phyloP scores from a whole-genome alignment of 2,329 filamentous ascomycete genomes.

The Aspergillus phoenicis region DNA sequence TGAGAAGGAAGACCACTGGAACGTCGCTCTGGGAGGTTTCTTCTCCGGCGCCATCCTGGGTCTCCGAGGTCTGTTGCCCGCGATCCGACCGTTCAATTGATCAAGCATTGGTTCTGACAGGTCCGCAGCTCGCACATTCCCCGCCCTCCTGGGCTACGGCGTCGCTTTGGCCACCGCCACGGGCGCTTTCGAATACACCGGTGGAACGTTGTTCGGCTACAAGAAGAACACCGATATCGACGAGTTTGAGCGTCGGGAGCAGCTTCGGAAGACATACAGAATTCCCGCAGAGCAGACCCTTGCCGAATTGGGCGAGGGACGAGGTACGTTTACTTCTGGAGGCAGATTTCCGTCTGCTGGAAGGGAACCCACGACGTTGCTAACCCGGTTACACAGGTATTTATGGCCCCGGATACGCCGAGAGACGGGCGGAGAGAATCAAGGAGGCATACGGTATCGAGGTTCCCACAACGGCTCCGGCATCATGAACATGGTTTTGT shows the following conservation, averaged over 20 bases:
- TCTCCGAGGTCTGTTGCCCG: conserved; percentile 62
- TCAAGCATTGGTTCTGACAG: conserved; percentile 18
- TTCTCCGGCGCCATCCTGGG: conserved; percentile 73
- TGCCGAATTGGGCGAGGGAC: conserved; percentile 78
- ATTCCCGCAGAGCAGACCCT: conserved; percentile 78
- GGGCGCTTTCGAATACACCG: conserved; percentile 68
- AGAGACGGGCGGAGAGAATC: conserved; percentile 77
- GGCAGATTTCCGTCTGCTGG: background rate
- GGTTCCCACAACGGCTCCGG: conserved; percentile 62
- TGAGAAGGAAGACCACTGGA: conserved; percentile 78
- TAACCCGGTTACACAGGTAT: conserved; percentile 62
- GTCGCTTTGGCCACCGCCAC: conserved; percentile 60
- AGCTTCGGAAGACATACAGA: conserved; percentile 71
- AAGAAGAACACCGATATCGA: conserved; percentile 61
- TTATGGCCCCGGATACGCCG: conserved; percentile 77
- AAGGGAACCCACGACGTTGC: background rate
- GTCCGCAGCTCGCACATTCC: conserved; percentile 63
- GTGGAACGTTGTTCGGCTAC: conserved; percentile 61
- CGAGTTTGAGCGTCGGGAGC: conserved; percentile 76
- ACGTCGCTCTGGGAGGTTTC: conserved; percentile 75
- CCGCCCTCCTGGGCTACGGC: conserved; percentile 70
- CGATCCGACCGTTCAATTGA: background rate
- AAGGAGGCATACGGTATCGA: conserved; percentile 88
- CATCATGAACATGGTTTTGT: conserved; percentile 39
- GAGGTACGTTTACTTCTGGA: conserved; percentile 62